Conservation (phyloP, 164 flowering plant genomes). For the Chimonanthus salicifolius region DNA sequence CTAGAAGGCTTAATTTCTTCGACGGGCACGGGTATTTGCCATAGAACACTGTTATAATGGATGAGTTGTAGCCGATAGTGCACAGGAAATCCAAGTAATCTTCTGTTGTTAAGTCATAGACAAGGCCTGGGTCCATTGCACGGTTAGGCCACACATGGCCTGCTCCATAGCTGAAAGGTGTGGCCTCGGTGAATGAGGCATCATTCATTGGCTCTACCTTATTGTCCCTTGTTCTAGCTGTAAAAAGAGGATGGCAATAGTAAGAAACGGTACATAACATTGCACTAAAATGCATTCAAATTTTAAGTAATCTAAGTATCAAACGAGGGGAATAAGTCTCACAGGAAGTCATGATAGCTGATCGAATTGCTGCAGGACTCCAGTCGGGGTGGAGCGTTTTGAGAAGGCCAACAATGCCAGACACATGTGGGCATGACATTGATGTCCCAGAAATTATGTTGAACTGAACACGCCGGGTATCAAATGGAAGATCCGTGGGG, state of each 20-base stretch:
- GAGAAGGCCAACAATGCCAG: constrained; percentile 65
- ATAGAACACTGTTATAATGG: constrained; percentile 14
- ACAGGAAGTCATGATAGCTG: constrained; percentile 81
- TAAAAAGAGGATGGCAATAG: constrained; percentile 1
- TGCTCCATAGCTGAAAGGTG: constrained; percentile 56
- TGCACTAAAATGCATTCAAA: neutral
- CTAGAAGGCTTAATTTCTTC: neutral
- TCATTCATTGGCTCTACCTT: constrained; percentile 24
- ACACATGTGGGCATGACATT: constrained; percentile 67
- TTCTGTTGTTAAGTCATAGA: constrained; percentile 21
- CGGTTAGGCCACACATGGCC: constrained; percentile 60
- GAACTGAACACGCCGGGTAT: constrained; percentile 32
- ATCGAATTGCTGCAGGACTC: constrained; percentile 70
- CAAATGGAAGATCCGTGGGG: constrained; percentile 22
- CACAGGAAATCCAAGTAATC: constrained; percentile 30
- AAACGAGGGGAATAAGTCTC: neutral
- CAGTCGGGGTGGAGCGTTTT: constrained; percentile 40
- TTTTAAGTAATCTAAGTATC: neutral
- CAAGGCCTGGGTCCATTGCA: constrained; percentile 65
- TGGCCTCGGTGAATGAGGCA: constrained; percentile 18
- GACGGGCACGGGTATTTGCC: constrained; percentile 16
- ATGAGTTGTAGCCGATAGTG: constrained; percentile 29
- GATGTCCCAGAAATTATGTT: constrained; percentile 54
- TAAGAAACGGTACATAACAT: neutral
- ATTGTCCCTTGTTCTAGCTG: constrained; percentile 46